phyloP scores from a whole-genome alignment of 78 protist genomes.

The Dictyostelium purpureum region DNA sequence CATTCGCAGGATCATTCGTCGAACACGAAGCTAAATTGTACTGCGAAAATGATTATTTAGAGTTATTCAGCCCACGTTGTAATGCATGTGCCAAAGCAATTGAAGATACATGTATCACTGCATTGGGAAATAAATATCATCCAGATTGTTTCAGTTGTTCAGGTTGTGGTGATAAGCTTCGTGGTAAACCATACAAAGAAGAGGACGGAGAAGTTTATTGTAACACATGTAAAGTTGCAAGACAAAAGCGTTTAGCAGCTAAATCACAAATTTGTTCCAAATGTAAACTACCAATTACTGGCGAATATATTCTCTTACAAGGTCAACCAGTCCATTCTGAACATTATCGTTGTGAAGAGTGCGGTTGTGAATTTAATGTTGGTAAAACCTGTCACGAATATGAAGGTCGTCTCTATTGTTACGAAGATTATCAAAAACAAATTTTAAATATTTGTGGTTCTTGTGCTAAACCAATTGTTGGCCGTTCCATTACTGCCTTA shows the following conservation, averaged over 20 bases:
- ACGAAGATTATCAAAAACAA: slow-evolving; percentile 82
- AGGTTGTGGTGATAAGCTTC: slow-evolving; percentile 57
- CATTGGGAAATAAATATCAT: slow-evolving; percentile 67
- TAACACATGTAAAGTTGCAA: slow-evolving; percentile 48
- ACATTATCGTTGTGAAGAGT: slow-evolving; percentile 86
- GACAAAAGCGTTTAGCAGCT: slow-evolving; percentile 47
- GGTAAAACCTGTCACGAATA: slow-evolving; percentile 83
- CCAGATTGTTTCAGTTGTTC: slow-evolving; percentile 79
- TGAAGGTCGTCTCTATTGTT: slow-evolving; percentile 81
- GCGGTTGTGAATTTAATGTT: slow-evolving; percentile 80
- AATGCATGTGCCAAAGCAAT: slow-evolving; percentile 68
- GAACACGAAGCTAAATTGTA: slow-evolving; percentile 79
- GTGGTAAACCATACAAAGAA: slow-evolving; percentile 78
- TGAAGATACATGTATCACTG: slow-evolving; percentile 75
- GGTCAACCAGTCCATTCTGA: slow-evolving; percentile 87
- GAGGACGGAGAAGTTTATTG: slow-evolving; percentile 86
- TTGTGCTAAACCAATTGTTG: slow-evolving; percentile 84
- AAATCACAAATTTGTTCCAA: slow-evolving; percentile 74
- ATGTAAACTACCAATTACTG: slow-evolving; percentile 82
- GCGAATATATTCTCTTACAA: slow-evolving; percentile 77
- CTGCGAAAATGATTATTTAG: slow-evolving; percentile 75
- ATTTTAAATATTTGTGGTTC: slow-evolving; percentile 76
- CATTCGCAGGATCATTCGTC: slow-evolving; percentile 64
- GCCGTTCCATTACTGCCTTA: slow-evolving; percentile 83
- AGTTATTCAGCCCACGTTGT: slow-evolving; percentile 74